Evolutionary conservation across 23 red algal species (phyloP).

Genomic region (Cyanidioschyzon merolae): DNA sequence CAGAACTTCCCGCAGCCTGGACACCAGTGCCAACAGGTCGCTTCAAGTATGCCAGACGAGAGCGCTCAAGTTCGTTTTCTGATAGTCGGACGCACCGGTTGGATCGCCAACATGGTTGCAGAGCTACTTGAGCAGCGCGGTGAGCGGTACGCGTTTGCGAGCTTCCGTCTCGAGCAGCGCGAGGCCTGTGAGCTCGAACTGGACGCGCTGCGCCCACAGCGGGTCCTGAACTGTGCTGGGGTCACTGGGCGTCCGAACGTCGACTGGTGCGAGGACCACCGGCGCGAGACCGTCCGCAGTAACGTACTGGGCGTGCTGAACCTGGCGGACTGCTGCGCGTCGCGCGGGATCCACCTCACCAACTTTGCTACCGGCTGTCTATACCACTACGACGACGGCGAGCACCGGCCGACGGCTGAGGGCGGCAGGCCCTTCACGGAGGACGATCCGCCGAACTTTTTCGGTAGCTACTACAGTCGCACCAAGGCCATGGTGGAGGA

Average conservation of each 20-base stretch:
- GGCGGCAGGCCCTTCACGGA: conserved; percentile 15
- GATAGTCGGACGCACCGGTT: conserved; percentile 15
- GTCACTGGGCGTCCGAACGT: conserved; percentile 22
- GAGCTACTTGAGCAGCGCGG: conserved; percentile 10
- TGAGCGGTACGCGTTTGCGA: conserved; percentile 14
- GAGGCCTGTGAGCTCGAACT: conserved; percentile 21
- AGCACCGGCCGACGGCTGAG: conserved; percentile 9
- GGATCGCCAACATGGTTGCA: conserved; percentile 22
- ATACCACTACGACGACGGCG: conserved; percentile 19
- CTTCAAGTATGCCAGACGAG: background rate
- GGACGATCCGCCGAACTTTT: conserved; percentile 23
- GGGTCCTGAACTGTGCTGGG: conserved; percentile 19
- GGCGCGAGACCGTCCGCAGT: conserved; percentile 6
- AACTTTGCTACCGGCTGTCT: conserved; percentile 23
- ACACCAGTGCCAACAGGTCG: too few relatives aligned
- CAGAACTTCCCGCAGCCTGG: background rate
- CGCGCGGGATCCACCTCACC: conserved; percentile 15
- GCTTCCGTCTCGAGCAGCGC: conserved; percentile 19
- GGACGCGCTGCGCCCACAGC: background rate
- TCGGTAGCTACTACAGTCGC: conserved; percentile 18
- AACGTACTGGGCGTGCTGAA: conserved; percentile 22
- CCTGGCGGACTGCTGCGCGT: conserved; percentile 14
- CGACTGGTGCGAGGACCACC: conserved; percentile 22
- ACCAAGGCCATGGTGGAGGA: conserved; percentile 26
- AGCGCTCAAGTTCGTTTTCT: background rate